These are phyloP conservation scores for Phylloporus sp. DNA, from an alignment of 768 basidiomycete genomes.

Conservation along the genomic window DNA sequence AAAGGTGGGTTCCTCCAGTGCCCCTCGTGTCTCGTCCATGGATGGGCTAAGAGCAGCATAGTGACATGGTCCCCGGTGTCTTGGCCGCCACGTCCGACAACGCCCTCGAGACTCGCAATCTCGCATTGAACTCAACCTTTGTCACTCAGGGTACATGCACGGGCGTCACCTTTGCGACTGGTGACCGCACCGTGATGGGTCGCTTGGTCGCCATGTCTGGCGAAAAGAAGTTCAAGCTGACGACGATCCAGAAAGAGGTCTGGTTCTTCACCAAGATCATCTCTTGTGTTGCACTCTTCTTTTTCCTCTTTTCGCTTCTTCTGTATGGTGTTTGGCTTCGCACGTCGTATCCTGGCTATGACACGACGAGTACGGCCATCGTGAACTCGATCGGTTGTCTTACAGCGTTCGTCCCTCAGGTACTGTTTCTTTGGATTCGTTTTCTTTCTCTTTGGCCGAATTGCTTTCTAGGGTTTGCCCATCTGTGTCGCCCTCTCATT, in stretches of 20 bases:
- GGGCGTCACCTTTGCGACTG: slow-evolving; percentile 41
- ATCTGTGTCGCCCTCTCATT: slow-evolving; percentile 48
- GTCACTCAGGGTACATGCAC: slow-evolving; percentile 40
- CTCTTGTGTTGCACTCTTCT: slow-evolving; percentile 40
- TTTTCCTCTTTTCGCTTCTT: slow-evolving; percentile 33
- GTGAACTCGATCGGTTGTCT: slow-evolving; percentile 38
- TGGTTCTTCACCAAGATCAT: slow-evolving; percentile 54
- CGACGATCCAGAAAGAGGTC: slow-evolving; percentile 45
- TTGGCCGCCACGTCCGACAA: slow-evolving; percentile 47
- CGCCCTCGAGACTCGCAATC: slow-evolving; percentile 43
- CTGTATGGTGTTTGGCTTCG: slow-evolving; percentile 43
- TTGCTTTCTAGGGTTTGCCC: slow-evolving; percentile 31
- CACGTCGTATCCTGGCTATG: slow-evolving; percentile 30
- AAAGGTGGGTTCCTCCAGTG: slow-evolving; percentile 29
- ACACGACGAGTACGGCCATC: slow-evolving; percentile 34
- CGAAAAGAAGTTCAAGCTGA: slow-evolving; percentile 42
- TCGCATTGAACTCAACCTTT: slow-evolving; percentile 46
- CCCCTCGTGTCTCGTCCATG: neutral
- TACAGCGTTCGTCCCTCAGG: slow-evolving; percentile 42
- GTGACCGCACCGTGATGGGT: slow-evolving; percentile 46
- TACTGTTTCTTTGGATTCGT: neutral
- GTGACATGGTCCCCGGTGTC: slow-evolving; percentile 44
- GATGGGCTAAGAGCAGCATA: slow-evolving; percentile 2
- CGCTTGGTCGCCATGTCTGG: slow-evolving; percentile 53
- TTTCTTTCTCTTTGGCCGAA: neutral